These are phyloP conservation scores for Anthoceros angustus DNA, from an alignment of 225 moss, liverwort and hornwort species.

Conservation along the genomic window DNA sequence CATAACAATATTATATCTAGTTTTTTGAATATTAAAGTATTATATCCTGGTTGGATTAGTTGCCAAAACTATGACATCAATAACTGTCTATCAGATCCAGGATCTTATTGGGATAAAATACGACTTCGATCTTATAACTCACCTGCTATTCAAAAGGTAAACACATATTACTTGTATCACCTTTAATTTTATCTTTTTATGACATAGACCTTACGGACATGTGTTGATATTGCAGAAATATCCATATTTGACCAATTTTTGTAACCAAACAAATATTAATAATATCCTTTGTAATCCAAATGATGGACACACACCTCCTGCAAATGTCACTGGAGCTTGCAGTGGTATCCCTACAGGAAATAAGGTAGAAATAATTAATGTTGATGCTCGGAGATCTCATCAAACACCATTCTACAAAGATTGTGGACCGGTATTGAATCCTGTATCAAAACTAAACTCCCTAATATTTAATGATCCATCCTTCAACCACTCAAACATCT, in stretches of 20 bases:
- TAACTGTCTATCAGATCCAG: neutral
- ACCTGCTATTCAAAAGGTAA: too few species aligned
- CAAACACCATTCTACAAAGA: neutral
- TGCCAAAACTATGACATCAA: constrained; percentile 1
- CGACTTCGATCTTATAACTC: too few species aligned
- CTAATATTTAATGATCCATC: neutral
- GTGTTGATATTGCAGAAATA: too few species aligned
- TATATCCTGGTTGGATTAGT: neutral
- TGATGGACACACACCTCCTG: too few species aligned
- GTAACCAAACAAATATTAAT: too few species aligned
- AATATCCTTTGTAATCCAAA: too few species aligned
- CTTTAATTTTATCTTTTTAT: too few species aligned
- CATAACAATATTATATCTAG: neutral
- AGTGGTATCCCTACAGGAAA: neutral
- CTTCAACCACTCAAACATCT: neutral
- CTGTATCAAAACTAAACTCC: neutral
- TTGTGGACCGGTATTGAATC: neutral
- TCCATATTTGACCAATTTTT: too few species aligned
- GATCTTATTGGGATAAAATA: too few species aligned
- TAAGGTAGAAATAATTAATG: neutral
- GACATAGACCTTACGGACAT: too few species aligned
- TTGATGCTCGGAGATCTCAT: neutral
- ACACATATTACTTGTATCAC: too few species aligned
- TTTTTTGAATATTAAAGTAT: neutral
- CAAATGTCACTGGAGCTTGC: too few species aligned